phyloP scores from a whole-genome alignment of 2,329 filamentous ascomycete genomes.

The Stemphylium lycopersici region DNA sequence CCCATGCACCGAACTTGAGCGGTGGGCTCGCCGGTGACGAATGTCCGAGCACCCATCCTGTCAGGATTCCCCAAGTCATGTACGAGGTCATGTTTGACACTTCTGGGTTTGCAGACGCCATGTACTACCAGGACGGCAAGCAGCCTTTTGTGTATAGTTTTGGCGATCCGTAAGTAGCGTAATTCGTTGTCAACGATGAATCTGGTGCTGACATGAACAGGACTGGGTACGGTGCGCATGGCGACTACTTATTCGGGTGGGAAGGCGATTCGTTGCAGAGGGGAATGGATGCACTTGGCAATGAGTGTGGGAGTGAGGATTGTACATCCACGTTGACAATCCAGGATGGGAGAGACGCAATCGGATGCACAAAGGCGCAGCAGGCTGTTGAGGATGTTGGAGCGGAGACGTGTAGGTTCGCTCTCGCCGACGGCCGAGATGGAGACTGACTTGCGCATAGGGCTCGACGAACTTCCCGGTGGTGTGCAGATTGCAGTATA shows the following conservation, averaged over 20 bases:
- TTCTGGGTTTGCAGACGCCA: slow-evolving; percentile 32
- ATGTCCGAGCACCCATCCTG: slow-evolving; percentile 52
- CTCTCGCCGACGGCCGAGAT: background rate
- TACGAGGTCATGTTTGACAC: slow-evolving; percentile 57
- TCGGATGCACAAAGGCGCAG: slow-evolving; percentile 37
- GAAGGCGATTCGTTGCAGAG: slow-evolving; percentile 39
- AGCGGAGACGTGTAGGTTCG: slow-evolving; percentile 2
- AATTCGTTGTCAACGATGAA: background rate
- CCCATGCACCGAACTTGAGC: slow-evolving; percentile 35
- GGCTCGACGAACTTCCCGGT: slow-evolving; percentile 29
- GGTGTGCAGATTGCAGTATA: slow-evolving; percentile 23
- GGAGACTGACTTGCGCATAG: slow-evolving; percentile 2
- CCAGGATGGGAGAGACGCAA: slow-evolving; percentile 38
- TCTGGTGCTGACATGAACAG: slow-evolving; percentile 16
- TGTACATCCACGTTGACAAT: slow-evolving; percentile 33
- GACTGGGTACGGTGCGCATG: slow-evolving; percentile 36
- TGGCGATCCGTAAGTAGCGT: slow-evolving; percentile 37
- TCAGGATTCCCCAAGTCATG: slow-evolving; percentile 55
- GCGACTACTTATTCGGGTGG: slow-evolving; percentile 38
- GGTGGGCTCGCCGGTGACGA: slow-evolving; percentile 9
- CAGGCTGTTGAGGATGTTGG: slow-evolving; percentile 36
- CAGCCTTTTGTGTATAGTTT: slow-evolving; percentile 41
- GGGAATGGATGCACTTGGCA: slow-evolving; percentile 35
- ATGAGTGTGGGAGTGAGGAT: slow-evolving; percentile 24
- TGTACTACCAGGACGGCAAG: slow-evolving; percentile 35